Evolutionary conservation across 1,139 yeast genomes (phyloP), one percentile per base, ranked within the genome.

Genomic region (Yamadazyma epiphylla): DNA sequence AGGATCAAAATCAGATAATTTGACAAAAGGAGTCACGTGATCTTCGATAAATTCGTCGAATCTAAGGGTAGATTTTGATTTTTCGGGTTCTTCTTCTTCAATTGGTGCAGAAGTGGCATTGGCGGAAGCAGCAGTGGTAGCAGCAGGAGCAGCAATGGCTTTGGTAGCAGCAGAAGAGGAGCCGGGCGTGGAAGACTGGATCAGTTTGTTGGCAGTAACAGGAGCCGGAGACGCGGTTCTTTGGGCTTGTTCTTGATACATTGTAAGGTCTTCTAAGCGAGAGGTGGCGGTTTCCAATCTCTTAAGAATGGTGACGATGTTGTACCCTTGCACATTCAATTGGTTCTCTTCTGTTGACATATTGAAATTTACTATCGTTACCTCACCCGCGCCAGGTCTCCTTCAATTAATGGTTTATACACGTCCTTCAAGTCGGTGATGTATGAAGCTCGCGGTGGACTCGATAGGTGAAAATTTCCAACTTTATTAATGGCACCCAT

Each of bases 201-300:
- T 14, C 5, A 24, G 22, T 10, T 13, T 11, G 30, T 10, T 41
- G 41, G 22, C 42, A 25, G 24, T 36, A 24, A 34, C 12, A 9
- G 25, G 25, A 23, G 26, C 28, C 7, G 2, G 15, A 3, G 22
- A 24, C 9, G 24, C 24, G 11, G 43, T 27, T 32, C 48, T 45
- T 31, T 46, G 46, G 21, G 56, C 50, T 28, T 74, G 80, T 41
- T 81, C 85, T 53, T 85, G 95, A 53, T 74, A 80, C 35, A 84
- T 74, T 15, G 95, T 84, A 34, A 88, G 78, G 56, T 88, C 96
- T 51, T 88, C 96, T 48, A 88, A 75, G 31, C 96, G 76, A 10
- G 95, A 82, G 10, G 96, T 87, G 24, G 96, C 96, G 12, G 95
- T 91, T 58, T 88, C 96, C 48, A 88, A 73, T 42, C 95, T 64